Conservation (phyloP, 495 filamentous ascomycete species). For the Trichocladium uniseriatum region DNA sequence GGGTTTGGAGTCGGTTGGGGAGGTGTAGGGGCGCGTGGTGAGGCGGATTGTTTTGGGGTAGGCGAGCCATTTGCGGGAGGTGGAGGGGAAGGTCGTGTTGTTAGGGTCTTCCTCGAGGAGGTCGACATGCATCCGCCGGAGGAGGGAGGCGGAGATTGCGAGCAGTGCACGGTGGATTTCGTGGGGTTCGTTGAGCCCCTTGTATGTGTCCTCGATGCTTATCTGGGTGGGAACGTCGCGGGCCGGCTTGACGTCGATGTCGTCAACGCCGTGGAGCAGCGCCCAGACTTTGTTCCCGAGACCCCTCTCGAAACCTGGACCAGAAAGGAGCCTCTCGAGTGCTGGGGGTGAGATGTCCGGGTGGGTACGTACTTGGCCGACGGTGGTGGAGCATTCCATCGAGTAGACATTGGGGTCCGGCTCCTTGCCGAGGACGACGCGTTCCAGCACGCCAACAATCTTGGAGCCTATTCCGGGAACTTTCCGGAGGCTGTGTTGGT, state of each 20-base stretch:
- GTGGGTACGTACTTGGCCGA: conserved; percentile 52
- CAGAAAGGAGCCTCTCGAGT: conserved; percentile 57
- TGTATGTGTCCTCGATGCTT: conserved; percentile 87
- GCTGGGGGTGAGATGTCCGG: conserved; percentile 49
- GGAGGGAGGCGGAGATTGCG: conserved; percentile 55
- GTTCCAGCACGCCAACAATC: conserved; percentile 58
- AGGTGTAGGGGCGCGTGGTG: conserved; percentile 56
- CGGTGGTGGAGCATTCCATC: conserved; percentile 45
- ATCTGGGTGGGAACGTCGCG: conserved; percentile 75
- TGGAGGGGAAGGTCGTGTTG: not conserved
- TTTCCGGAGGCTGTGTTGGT: conserved; percentile 65
- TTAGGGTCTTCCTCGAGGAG: conserved; percentile 40
- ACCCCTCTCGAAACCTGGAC: conserved; percentile 57
- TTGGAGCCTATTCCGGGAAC: conserved; percentile 82
- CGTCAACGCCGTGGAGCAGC: conserved; percentile 54
- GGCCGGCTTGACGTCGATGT: conserved; percentile 58
- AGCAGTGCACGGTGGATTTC: conserved; percentile 53
- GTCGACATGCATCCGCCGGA: conserved; percentile 71
- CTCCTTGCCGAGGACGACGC: conserved; percentile 45
- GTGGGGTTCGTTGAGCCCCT: conserved; percentile 49
- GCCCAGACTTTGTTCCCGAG: conserved; percentile 55
- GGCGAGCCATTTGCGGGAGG: conserved; percentile 28
- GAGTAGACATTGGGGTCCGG: conserved; percentile 27
- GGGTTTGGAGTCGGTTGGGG: conserved; percentile 20
- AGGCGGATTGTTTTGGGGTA: conserved; percentile 58